Base-by-base conservation (phyloP, 352 stramenopile genomes). In the Halophytophthora polymorphica region DNA sequence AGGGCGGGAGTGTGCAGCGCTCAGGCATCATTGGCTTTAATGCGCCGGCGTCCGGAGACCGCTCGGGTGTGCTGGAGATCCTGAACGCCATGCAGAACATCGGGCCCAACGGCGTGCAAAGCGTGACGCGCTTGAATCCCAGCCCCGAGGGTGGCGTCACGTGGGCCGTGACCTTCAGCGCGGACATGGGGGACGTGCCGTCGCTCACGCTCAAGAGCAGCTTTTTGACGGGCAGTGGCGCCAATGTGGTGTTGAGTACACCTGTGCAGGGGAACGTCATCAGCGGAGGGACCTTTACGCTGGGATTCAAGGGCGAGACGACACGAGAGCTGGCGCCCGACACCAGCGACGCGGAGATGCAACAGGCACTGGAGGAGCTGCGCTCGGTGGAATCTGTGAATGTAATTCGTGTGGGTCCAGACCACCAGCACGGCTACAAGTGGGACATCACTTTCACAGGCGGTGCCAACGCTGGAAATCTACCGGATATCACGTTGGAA, bases 11-110 rank as follows among this genome's bases (percentile, higher is more conserved):
- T 29, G 60, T 90, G 1, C 90, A 98, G 61, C 86, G 94, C 39
- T 97, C 90, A 10, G 90, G 93, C 23, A 89, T 97, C 49, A 97
- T 98, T 36, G 83, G 78, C 15, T 94, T 83, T 63, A 83, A 91
- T 28, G 86, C 86, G 2, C 69, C 58, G 2, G 62, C 57, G n/a
- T 77, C 56, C 0, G 77, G 71, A 3, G 61, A 73, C 44, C 75
- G 79, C 23, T 71, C 72, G 0, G 66, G 68, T 8, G 57, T 96
- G 29, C 34, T 56, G 25, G 74, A 93, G 46, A 93, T 93, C 47
- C 51, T 96, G 5, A 86, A 85, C 17, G 69, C 81, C 8, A 93
- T 96, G 82, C 64, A 52, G 28, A 95, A 93, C 57, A 73, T 96
- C 7, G 74, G 75, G 12, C 43, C 72, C 0, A 50, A 37, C 13